A percentile compares a stretch with the other conserved stretches of the same genome.
Evolutionary conservation across 495 filamentous ascomycete genomes (phyloP).

Genomic region (Penicillium flavigenum): DNA sequence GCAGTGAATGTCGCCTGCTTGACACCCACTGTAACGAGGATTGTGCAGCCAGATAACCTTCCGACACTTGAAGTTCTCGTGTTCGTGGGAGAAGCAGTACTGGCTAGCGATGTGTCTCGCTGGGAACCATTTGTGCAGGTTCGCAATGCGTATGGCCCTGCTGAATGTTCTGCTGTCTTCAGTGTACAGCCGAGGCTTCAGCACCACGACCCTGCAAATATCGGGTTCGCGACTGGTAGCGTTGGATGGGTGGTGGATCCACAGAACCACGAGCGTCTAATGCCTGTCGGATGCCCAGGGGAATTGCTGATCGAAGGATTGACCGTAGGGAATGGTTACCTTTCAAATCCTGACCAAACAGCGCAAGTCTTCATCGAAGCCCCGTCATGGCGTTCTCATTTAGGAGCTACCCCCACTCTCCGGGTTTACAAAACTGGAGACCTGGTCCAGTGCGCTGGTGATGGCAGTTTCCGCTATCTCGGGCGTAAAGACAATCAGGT

Average conservation of each 20-base stretch:
- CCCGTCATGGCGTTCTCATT: not conserved
- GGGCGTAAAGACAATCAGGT: conserved; percentile 12
- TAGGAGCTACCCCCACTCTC: not conserved
- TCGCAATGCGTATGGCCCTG: conserved; percentile 52
- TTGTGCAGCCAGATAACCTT: conserved; percentile 33
- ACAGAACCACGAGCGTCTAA: not conserved
- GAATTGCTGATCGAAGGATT: not conserved
- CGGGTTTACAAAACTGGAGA: not conserved
- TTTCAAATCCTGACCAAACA: not conserved
- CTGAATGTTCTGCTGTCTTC: conserved; percentile 37
- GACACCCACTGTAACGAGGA: conserved; percentile 41
- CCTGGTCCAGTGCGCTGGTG: not conserved
- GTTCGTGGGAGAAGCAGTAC: conserved; percentile 47
- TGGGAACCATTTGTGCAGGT: conserved; percentile 33
- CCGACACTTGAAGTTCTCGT: conserved; percentile 34
- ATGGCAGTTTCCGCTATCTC: not conserved
- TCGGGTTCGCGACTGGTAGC: not conserved
- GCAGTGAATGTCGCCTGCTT: conserved; percentile 30
- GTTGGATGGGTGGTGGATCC: not conserved
- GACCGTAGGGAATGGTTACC: not conserved
- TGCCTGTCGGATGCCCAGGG: not conserved
- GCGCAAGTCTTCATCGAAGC: not conserved
- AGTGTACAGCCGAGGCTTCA: conserved; percentile 19
- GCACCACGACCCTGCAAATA: conserved; percentile 3
- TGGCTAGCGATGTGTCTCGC: conserved; percentile 23